Percentiles rank a stretch among this genome's conserved stretches.
Conservation (phyloP, 371 early-diverging fungal genomes). For the Blakeslea trispora region DNA sequence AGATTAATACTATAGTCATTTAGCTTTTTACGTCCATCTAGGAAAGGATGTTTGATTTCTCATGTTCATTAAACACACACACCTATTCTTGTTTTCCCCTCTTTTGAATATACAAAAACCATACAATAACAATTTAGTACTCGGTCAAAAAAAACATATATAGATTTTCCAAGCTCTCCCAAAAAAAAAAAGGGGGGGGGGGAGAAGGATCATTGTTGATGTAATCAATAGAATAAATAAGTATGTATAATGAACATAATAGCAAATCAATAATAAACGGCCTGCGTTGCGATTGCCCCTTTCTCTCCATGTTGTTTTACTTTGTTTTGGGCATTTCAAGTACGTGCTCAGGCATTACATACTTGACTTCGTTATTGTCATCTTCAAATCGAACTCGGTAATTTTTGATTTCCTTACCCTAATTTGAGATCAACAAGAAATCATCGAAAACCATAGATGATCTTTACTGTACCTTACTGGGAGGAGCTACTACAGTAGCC, state of each 20-base stretch:
- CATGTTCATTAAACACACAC: too few species aligned
- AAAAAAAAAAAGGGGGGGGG: too few species aligned
- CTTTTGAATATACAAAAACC: too few species aligned
- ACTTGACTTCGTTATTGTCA: constrained; percentile 56
- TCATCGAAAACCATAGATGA: constrained; percentile 1
- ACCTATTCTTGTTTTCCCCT: too few species aligned
- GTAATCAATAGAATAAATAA: neutral
- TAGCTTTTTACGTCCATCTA: too few species aligned
- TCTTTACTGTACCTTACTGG: constrained; percentile 59
- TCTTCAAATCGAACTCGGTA: constrained; percentile 70
- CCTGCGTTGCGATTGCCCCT: too few species aligned
- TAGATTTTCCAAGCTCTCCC: too few species aligned
- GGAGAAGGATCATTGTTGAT: constrained; percentile 43
- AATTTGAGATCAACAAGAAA: neutral
- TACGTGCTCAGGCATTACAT: constrained; percentile 50
- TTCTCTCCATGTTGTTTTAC: constrained; percentile 23
- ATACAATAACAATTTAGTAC: too few species aligned
- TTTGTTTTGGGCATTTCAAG: constrained; percentile 64
- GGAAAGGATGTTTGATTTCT: too few species aligned
- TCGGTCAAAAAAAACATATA: too few species aligned
- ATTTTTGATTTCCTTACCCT: constrained; percentile 46
- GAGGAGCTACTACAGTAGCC: constrained; percentile 71
- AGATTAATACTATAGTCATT: too few species aligned
- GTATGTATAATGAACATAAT: neutral
- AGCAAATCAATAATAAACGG: too few species aligned